Conservation (phyloP, 2,329 filamentous ascomycete species). For the Stagonosporopsis rhizophila region DNA sequence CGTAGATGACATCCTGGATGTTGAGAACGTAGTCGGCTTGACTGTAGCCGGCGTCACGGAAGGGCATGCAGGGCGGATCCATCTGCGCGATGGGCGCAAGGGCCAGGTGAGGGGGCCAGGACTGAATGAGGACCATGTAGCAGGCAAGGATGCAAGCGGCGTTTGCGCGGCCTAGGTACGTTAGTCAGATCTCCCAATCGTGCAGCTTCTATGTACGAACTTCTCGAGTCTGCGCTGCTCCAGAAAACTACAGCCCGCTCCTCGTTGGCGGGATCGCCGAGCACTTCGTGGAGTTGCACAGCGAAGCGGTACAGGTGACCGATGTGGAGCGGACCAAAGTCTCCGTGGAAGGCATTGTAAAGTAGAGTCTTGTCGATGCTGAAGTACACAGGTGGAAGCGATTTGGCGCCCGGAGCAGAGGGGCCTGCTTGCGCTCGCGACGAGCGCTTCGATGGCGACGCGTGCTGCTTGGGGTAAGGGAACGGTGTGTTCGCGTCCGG, state of each 20-base stretch:
- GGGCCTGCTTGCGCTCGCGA: conserved; percentile 69
- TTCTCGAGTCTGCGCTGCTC: conserved; percentile 89
- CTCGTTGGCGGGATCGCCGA: conserved; percentile 90
- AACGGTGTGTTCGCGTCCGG: conserved; percentile 85
- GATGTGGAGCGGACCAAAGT: conserved; percentile 97
- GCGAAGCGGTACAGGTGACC: conserved; percentile 97
- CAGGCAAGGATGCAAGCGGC: conserved; percentile 93
- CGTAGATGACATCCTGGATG: conserved; percentile 97
- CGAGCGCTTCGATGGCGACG: conserved; percentile 78
- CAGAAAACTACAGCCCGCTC: conserved; percentile 93
- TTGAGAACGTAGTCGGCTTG: conserved; percentile 96
- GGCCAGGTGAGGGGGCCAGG: conserved; percentile 94
- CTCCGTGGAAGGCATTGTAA: conserved; percentile 98
- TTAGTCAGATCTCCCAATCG: conserved; percentile 22
- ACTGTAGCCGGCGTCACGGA: conserved; percentile 97
- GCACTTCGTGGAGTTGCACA: conserved; percentile 91
- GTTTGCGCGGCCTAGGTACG: conserved; percentile 76
- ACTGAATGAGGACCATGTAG: conserved; percentile 99
- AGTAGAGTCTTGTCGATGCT: conserved; percentile 89
- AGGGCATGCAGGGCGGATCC: conserved; percentile 97
- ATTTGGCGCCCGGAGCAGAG: conserved; percentile 60
- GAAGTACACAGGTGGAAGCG: conserved; percentile 83
- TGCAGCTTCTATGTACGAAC: conserved; percentile 61
- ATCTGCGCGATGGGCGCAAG: conserved; percentile 95
- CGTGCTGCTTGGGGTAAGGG: conserved; percentile 74